Base-by-base conservation (phyloP, 345 rosid genomes). In the Clarkia xantiana region DNA sequence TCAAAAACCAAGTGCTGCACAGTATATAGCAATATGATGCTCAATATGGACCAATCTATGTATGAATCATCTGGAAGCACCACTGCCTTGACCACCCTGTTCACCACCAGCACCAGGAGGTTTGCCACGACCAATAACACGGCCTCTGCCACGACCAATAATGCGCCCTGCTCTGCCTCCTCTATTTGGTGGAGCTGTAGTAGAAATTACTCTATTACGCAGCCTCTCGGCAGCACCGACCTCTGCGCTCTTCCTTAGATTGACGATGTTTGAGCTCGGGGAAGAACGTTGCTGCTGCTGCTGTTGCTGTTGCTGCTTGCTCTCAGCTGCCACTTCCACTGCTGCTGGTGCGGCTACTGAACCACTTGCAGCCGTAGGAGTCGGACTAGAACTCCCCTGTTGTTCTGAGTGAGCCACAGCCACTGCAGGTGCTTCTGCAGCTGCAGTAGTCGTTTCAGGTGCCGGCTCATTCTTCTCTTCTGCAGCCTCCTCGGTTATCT, bases 161-260 rank as follows among this genome's bases (percentile, higher is more conserved):
- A n/a, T n/a, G n/a, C 82, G 74, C 3, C 25, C 54, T 44, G 36
- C 62, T 10, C 82, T 75, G 14, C 68, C 90, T 25, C 73, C 80
- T 19, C 77, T 61, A 29, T 10, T 29, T 29, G 36, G 8, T 18
- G 25, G 18, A 18, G 61, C 58, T 2, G 69, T 55, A 13, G 70
- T 34, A 43, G 80, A 50, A 23, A 70, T 53, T 17, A 61, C 64
- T 48, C 70, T 69, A n/a, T n/a, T n/a, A 9, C 76, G 81, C 69
- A 65, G 80, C 69, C 96, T 72, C 46, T 59, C 38, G 66, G 66
- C 56, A 16, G 89, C 73, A 17, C 74, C 62, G 64, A 64, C 71
- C 60, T 61, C 69, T 0, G 90, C 98, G 64, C 86, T 64, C 46
- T 71, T 76, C 23, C 63, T 52, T 44, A 85, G 47, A 67, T 69